A percentile compares a stretch with the other conserved stretches of the same genome.
Evolutionary conservation across 495 filamentous ascomycete species (phyloP).

Genomic region (Neurospora sublineolata): DNA sequence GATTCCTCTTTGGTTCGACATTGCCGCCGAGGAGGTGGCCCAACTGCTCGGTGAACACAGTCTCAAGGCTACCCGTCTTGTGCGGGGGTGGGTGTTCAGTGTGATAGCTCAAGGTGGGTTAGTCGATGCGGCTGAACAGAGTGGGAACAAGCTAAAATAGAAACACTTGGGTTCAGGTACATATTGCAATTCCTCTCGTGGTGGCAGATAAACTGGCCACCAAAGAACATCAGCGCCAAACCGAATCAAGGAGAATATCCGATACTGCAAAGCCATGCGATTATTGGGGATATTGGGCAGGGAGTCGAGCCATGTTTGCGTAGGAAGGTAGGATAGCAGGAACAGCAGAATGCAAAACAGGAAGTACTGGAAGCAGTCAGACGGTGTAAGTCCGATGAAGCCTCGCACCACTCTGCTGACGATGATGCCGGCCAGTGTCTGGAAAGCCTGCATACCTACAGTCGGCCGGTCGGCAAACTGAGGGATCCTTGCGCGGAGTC

Average conservation of each 20-base stretch:
- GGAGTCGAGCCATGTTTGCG: neutral
- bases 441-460: neutral
- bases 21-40: neutral
- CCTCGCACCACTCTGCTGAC: neutral
- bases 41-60: neutral
- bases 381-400: neutral
- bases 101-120: neutral
- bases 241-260: neutral
- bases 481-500: neutral
- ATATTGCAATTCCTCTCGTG: neutral
- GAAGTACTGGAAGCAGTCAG: neutral
- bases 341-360: neutral
- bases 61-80: neutral
- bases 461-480: neutral
- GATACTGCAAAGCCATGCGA: neutral
- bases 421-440: neutral
- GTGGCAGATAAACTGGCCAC: neutral
- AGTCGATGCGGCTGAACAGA: neutral
- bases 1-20: neutral
- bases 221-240: neutral
- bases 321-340: neutral
- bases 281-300: neutral
- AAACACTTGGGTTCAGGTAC: neutral
- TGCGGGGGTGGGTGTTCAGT: neutral
- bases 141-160: neutral